Conservation (phyloP, 441 rosid species). For the Populus hybrid region DNA sequence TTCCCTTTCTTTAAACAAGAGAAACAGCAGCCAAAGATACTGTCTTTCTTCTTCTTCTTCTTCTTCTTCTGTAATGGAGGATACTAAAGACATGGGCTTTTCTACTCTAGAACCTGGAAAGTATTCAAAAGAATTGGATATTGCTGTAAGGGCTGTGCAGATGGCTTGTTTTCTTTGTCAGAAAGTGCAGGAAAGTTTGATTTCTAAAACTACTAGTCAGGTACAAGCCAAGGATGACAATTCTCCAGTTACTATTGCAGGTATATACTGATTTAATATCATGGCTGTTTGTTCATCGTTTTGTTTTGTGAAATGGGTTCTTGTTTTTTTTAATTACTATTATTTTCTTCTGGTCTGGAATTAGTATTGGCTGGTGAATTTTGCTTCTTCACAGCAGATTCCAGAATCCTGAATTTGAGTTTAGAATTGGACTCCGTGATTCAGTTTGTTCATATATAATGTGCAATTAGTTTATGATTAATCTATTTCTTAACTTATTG, state of each 20-base stretch:
- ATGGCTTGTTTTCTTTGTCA: conserved; percentile 61
- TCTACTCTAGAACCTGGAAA: conserved; percentile 19
- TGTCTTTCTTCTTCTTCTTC: conserved; percentile 6
- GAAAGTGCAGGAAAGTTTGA: conserved; percentile 49
- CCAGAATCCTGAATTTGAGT: not conserved
- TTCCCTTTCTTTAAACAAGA: conserved; percentile 27
- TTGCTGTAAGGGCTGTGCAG: conserved; percentile 62
- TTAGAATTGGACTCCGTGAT: not conserved
- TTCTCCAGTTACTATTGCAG: conserved; percentile 64
- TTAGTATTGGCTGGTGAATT: no score
- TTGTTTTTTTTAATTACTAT: no score
- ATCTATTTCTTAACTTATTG: not conserved
- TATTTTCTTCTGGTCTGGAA: no score
- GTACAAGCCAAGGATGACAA: conserved; percentile 60
- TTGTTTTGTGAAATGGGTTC: conserved; percentile 6
- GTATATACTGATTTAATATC: conserved; percentile 17
- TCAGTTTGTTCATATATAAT: not conserved
- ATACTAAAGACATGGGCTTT: conserved; percentile 15
- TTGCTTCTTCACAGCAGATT: not conserved
- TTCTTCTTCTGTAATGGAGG: conserved; percentile 37
- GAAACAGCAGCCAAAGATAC: conserved; percentile 15
- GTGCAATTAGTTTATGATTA: not conserved
- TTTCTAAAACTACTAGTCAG: conserved; percentile 32
- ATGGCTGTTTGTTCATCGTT: not conserved
- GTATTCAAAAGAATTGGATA: conserved; percentile 45